Conservation (phyloP, 495 filamentous ascomycete species). For the Penicillium malachiteum region DNA sequence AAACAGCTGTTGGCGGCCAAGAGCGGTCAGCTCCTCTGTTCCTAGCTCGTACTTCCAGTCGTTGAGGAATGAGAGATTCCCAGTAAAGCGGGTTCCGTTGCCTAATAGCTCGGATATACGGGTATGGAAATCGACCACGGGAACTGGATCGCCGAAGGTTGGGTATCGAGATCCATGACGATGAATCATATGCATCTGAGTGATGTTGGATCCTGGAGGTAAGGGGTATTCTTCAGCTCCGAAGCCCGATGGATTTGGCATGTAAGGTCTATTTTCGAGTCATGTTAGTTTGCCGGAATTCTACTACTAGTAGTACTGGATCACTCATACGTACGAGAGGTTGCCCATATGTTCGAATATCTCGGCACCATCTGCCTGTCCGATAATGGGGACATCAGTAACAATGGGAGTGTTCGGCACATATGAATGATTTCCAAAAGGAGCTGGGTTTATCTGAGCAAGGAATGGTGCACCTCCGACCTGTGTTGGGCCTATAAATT, state of each 20-base stretch:
- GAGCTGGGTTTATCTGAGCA: not conserved
- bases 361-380: not conserved
- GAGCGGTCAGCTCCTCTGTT: not conserved
- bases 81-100: constrained; percentile 1
- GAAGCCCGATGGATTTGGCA: constrained; percentile 4
- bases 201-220: constrained; percentile 1
- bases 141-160: not conserved
- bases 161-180: constrained; percentile 4
- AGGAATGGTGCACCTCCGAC: not conserved
- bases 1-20: constrained; percentile 4
- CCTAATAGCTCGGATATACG: not conserved
- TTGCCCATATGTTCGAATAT: constrained; percentile 7
- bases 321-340: not conserved
- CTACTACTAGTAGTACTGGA: no score
- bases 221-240: constrained; percentile 3
- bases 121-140: not conserved
- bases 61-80: not conserved
- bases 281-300: not conserved
- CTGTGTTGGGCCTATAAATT: constrained; percentile 1
- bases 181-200: constrained; percentile 8
- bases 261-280: not conserved
- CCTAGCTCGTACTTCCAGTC: constrained; percentile 2
- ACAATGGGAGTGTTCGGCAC: not conserved
- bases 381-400: not conserved
- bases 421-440: not conserved